These are phyloP conservation scores for Melastoma malabathricum DNA, from an alignment of 345 rosid genomes.

Conservation along the genomic window DNA sequence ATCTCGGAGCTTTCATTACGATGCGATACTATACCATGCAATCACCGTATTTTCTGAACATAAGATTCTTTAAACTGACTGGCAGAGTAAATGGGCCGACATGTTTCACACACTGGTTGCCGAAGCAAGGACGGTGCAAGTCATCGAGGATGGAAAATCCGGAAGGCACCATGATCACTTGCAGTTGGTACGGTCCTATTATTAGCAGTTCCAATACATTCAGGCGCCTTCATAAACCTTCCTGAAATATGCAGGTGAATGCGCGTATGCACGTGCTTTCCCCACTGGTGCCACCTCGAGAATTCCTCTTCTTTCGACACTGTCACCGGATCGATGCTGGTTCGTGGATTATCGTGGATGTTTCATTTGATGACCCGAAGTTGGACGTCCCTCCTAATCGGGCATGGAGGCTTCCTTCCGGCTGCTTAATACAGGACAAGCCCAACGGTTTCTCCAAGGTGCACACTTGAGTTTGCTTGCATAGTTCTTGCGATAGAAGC, in stretches of 20 bases:
- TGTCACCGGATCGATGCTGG: constrained; percentile 42
- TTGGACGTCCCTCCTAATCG: constrained; percentile 8
- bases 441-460: constrained; percentile 44
- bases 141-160: constrained; percentile 17
- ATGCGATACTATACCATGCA: no score
- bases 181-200: constrained; percentile 35
- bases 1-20: no score
- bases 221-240: no score
- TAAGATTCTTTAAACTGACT: neutral
- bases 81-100: constrained; percentile 48
- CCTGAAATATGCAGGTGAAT: constrained; percentile 28
- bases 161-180: constrained; percentile 24
- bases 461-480: neutral
- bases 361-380: constrained; percentile 25
- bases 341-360: constrained; percentile 52
- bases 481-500: neutral
- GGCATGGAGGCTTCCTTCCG: constrained; percentile 70
- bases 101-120: constrained; percentile 59
- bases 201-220: no score
- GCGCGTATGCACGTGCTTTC: constrained; percentile 56
- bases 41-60: neutral
- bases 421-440: constrained; percentile 54
- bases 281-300: constrained; percentile 57
- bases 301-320: constrained; percentile 42
- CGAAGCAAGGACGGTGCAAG: constrained; percentile 29